Evolutionary conservation across 225 moss, liverwort and hornwort species (phyloP), one percentile per base, ranked within the genome.

Genomic region (Pleurozium schreberi): DNA sequence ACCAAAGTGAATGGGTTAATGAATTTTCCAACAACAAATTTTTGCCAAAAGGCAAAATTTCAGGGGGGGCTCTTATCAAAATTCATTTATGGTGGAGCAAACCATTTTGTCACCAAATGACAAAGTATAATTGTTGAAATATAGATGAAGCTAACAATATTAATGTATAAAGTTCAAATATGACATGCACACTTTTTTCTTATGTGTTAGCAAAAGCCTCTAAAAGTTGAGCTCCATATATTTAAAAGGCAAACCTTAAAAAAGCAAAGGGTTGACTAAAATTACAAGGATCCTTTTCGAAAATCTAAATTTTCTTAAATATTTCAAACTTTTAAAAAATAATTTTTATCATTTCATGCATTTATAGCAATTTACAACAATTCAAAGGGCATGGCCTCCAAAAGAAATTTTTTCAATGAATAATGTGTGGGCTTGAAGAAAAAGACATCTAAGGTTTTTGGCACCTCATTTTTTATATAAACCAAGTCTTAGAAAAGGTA

Each of bases 211-310:
- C 3, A 71, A 43, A 45, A 45, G 4, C 6, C 30, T 0, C 45
- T 45, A 18, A 71, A 45, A 45, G 28, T 71, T 71, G 43, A 43
- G 5, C 6, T 16, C 27, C 9, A n/a, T 5, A 16, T 0, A 73
- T 28, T 45, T 4, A 28, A 5, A n/a, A 45, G 6, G 3, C 3
- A 45, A 3, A 73, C 10, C 1, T 73, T 2, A 28, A 73, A 0
- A 6, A 73, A 0, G 10, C 17, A n/a, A n/a, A 0, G 16, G 45
- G 1, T 0, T 45, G 1, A 28, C 0, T 45, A 0, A 45, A 45
- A 73, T 43, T 10, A 27, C 6, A 0, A 0, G 2, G 16, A 6
- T 14, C 42, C 3, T n/a, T n/a, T n/a, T n/a, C n/a, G n/a, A n/a
- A n/a, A n/a, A n/a, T n/a, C n/a, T n/a, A n/a, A n/a, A n/a, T n/a